Evolutionary conservation across 176 grass and related monocot species (phyloP), one percentile per base, ranked within the genome.

Genomic region (Zea luxurians): DNA sequence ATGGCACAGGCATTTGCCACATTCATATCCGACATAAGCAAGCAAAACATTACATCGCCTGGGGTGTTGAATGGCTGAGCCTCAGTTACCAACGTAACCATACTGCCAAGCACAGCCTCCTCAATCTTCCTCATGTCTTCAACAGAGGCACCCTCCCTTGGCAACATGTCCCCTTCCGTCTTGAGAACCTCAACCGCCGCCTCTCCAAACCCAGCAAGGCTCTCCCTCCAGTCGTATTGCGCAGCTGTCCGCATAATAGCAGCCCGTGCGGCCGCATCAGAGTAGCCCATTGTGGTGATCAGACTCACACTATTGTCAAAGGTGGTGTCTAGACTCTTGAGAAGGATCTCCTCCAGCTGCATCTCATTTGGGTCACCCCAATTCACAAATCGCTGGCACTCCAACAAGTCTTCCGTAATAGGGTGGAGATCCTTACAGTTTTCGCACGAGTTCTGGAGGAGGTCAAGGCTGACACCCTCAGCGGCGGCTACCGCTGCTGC

Each of bases 1-100:
- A 95, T 80, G 35, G 83, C 75, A 87, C 88, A 93, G 13, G 96
- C 92, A 60, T 80, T 76, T 70, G 84, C 82, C 21, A 93, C 85
- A 83, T 89, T 95, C 88, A 94, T 83, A 38, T 99, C 96, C 13
- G 85, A 93, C 76, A 99, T 93, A 68, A 99, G 96, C 64, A 99
- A 77, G 79, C 84, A 87, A 89, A 91, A 99, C 96, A 95, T 93
- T 13, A 85, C 90, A 66, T 99, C 96, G 11, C 90, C 96, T 3
- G 71, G 84, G 48, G 86, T 89, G 80, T 91, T 93, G 84, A 93
- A 99, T 4, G 96, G 96, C 10, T 92, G 85, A 16, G 86, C 82
- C 75, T 93, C 90, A 45, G 42, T 90, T 78, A 96, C 85, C 67
- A 96, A 61, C 2, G 80, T 58, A 79, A 91, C 79, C 96, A 99